A percentile compares a stretch with the other conserved stretches of the same genome.
Evolutionary conservation across 1,284 basidiomycete genomes (phyloP).

Genomic region (Leccinum solheimii): DNA sequence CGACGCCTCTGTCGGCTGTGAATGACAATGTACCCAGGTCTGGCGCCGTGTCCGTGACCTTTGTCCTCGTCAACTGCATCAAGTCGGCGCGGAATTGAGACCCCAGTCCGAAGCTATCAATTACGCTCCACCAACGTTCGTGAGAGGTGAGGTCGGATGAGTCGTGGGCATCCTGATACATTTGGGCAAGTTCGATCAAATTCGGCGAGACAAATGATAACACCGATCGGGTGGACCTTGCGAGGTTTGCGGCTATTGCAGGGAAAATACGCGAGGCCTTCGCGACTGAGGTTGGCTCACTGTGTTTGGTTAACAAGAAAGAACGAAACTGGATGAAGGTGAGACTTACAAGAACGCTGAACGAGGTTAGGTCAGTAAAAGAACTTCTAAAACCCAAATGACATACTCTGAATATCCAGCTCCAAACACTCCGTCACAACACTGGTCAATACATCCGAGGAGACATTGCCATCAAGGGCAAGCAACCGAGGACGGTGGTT

Average conservation of each 20-base stretch:
- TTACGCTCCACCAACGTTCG: slow-evolving; percentile 60
- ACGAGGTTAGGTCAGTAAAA: slow-evolving; percentile 8
- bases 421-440: slow-evolving; percentile 54
- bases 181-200: slow-evolving; percentile 66
- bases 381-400: neutral
- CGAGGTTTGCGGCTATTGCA: slow-evolving; percentile 48
- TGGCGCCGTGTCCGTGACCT: slow-evolving; percentile 41
- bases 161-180: slow-evolving; percentile 56
- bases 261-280: slow-evolving; percentile 76
- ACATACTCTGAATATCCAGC: slow-evolving; percentile 54
- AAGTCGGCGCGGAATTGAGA: slow-evolving; percentile 65
- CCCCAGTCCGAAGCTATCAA: slow-evolving; percentile 64
- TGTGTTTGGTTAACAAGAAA: slow-evolving; percentile 30
- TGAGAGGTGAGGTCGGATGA: slow-evolving; percentile 53
- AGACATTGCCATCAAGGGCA: slow-evolving; percentile 83
- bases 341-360: slow-evolving; percentile 63
- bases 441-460: slow-evolving; percentile 49
- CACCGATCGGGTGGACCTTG: slow-evolving; percentile 38
- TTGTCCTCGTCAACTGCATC: slow-evolving; percentile 53
- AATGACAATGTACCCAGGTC: slow-evolving; percentile 57
- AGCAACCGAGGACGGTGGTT: slow-evolving; percentile 59
- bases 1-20: slow-evolving; percentile 65
- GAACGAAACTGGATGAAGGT: slow-evolving; percentile 1
- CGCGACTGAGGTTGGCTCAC: slow-evolving; percentile 84
- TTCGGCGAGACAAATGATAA: slow-evolving; percentile 81